Base-by-base conservation (phyloP, 2,329 filamentous ascomycete genomes). In the Penicillium sclerotigenum region DNA sequence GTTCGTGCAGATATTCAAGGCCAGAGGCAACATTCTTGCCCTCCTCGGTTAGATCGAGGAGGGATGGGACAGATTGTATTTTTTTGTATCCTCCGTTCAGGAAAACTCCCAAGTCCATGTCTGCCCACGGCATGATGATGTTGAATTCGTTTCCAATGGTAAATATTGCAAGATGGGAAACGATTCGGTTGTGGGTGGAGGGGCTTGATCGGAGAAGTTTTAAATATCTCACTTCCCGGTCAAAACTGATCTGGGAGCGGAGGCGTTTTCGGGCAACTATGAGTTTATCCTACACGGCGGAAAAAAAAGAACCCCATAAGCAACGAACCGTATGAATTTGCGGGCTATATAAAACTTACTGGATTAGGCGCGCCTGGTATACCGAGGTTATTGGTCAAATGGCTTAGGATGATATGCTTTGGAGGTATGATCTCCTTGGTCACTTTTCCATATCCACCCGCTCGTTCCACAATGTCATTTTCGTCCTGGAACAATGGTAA, bases 91-190 rank as follows among this genome's bases (percentile, higher is more conserved):
- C n/a, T 3, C 51, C 47, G 3, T n/a, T 5, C 11, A 64, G 56
- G 31, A 60, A 61, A 9, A 18, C 18, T n/a, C 63, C 59, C 18
- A 65, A 46, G 26, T 65, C 59, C 54, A 59, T 62, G 2, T 59
- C 33, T 0, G 63, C 63, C 29, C 52, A 38, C 2, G 58, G 53
- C 22, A 49, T 63, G 11, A 65, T 49, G 9, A 65, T 52, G n/a
- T 62, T 61, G 29, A 57, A 64, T 1, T 63, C 43, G 3, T 33
- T 43, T 1, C 52, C 57, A 3, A 63, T 36, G 1, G 41, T 52
- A 18, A 63, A 50, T 2, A 54, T 59, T 1, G 58, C 48, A 16
- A 60, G 47, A 16, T 45, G 48, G 5, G 49, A 37, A 28, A 58
- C 41, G 6, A 65, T 59, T 24, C 56, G 51, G 10, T 60, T 34